These are phyloP conservation scores for Arachnopeziza araneosa DNA, from an alignment of 2,329 filamentous ascomycete species.

Conservation along the genomic window DNA sequence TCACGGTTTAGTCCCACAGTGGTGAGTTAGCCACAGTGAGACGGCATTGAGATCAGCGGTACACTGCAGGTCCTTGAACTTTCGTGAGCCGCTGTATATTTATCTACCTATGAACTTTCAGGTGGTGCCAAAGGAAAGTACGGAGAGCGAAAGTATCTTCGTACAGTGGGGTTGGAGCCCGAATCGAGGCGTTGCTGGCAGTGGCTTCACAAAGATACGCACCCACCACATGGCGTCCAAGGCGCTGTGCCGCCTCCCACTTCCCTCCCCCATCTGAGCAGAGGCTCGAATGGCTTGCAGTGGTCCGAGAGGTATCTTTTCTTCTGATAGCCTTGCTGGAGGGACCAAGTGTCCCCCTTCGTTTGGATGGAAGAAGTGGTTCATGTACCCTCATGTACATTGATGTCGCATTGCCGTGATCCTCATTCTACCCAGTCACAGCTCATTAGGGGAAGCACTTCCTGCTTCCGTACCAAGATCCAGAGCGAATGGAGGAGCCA, in stretches of 20 bases:
- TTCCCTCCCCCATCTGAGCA: neutral
- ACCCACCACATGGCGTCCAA: conserved; percentile 23
- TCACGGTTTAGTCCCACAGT: too few relatives aligned
- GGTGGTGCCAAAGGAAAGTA: too few relatives aligned
- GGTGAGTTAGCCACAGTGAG: too few relatives aligned
- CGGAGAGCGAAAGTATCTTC: neutral
- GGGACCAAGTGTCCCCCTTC: neutral
- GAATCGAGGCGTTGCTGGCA: neutral
- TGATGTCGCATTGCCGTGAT: conserved; percentile 14
- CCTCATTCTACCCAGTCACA: conserved; percentile 9
- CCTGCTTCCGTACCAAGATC: conserved; percentile 27
- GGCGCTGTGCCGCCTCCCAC: conserved; percentile 9
- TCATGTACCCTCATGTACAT: conserved; percentile 1
- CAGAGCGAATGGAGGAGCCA: conserved; percentile 4
- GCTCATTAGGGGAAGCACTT: conserved; percentile 23
- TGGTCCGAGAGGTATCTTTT: neutral
- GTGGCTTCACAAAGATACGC: conserved; percentile 9
- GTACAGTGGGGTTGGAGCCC: neutral
- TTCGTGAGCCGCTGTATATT: too few relatives aligned
- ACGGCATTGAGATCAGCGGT: too few relatives aligned
- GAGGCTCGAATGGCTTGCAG: neutral
- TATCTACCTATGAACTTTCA: too few relatives aligned
- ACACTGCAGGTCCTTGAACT: too few relatives aligned
- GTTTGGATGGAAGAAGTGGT: neutral
- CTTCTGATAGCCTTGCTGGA: neutral